A percentile compares a stretch with the other conserved stretches of the same genome.
Evolutionary conservation across 345 rosid species (phyloP).

Genomic region (Geranium brycei): DNA sequence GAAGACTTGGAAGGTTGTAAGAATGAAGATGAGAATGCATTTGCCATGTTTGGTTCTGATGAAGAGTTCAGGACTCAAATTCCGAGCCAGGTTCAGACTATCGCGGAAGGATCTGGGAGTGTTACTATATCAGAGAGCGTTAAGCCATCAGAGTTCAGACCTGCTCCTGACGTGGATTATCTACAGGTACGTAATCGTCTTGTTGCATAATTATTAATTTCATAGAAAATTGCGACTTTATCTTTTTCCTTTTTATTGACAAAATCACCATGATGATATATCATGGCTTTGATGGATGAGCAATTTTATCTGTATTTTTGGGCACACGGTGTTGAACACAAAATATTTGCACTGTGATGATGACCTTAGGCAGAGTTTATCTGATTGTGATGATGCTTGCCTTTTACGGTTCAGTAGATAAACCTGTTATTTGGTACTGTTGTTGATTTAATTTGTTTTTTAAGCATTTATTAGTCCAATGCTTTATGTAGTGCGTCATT

Average conservation of each 20-base stretch:
- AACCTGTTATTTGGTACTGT: too few relatives aligned
- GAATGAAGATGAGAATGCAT: constrained; percentile 28
- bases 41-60: constrained; percentile 40
- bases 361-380: too few relatives aligned
- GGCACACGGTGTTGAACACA: not conserved
- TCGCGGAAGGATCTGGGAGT: constrained; percentile 70
- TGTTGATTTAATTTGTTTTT: too few relatives aligned
- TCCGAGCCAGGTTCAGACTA: constrained; percentile 63
- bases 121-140: constrained; percentile 34
- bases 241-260: not conserved
- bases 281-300: not conserved
- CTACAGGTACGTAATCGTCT: constrained; percentile 44
- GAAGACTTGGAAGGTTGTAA: constrained; percentile 26
- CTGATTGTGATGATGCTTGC: too few relatives aligned
- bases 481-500: too few relatives aligned
- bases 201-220: constrained; percentile 2
- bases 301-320: not conserved
- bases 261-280: not conserved
- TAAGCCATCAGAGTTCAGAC: constrained; percentile 53
- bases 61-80: constrained; percentile 49
- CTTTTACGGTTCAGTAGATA: too few relatives aligned
- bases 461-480: too few relatives aligned
- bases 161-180: constrained; percentile 75
- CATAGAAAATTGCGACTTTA: not conserved
- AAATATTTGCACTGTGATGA: not conserved